Conservation (phyloP, 148 eudicot genomes). For the Polygonum aviculare region DNA sequence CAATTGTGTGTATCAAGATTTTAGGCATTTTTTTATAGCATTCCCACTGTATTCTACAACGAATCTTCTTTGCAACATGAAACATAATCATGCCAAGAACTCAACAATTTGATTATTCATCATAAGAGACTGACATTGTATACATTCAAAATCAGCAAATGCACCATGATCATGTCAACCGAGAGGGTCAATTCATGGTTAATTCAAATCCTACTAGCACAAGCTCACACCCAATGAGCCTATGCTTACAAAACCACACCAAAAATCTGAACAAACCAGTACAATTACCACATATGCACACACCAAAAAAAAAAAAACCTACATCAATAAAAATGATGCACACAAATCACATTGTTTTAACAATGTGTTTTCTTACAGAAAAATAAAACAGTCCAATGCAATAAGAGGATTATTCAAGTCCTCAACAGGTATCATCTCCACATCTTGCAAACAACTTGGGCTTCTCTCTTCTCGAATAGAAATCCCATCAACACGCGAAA, state of each 20-base stretch:
- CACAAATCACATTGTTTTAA: not conserved
- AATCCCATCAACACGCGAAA: conserved; percentile 29
- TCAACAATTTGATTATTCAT: not conserved
- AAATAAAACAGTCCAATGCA: conserved; percentile 85
- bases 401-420: conserved; percentile 68
- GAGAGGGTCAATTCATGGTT: conserved; percentile 2
- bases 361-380: conserved; percentile 34
- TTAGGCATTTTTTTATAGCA: too few species aligned
- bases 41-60: too few species aligned
- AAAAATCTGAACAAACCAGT: conserved; percentile 1
- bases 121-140: not conserved
- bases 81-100: too few species aligned
- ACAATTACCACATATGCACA: not conserved
- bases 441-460: conserved; percentile 14
- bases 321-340: not conserved
- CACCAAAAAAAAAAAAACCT: not conserved
- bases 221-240: conserved; percentile 2
- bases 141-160: not conserved
- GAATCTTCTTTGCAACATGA: too few species aligned
- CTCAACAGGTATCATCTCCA: conserved; percentile 39
- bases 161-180: conserved; percentile 9
- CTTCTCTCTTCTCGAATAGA: conserved; percentile 17
- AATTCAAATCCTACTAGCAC: not conserved
- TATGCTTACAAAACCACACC: conserved; percentile 2
- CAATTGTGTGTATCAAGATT: too few species aligned